Conservation (phyloP, 768 basidiomycete species). For the Leccinum pellstonianum region DNA sequence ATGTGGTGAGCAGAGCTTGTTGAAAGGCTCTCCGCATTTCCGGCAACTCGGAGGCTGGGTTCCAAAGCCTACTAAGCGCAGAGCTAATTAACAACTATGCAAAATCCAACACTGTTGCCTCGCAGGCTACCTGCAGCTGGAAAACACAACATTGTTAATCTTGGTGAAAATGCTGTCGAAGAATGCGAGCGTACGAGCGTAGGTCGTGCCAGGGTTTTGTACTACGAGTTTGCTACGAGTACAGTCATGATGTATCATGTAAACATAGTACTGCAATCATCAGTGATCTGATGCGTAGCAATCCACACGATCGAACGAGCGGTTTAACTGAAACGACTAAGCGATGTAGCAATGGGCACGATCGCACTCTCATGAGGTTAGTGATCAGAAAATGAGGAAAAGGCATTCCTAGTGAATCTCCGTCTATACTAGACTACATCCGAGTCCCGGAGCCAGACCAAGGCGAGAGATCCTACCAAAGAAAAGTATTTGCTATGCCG, state of each 20-base stretch:
- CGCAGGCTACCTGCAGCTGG: not conserved
- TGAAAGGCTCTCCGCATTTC: conserved; percentile 22
- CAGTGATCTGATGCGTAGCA: not conserved
- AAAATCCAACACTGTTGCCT: not conserved
- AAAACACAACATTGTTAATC: not conserved
- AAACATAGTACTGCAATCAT: not conserved
- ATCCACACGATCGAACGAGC: not conserved
- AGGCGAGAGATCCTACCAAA: not conserved
- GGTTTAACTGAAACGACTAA: not conserved
- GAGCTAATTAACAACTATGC: not conserved
- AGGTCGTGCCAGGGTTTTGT: not conserved
- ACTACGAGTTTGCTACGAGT: not conserved
- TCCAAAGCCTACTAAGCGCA: not conserved
- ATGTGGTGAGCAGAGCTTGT: conserved; percentile 4
- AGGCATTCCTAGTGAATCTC: conserved; percentile 19
- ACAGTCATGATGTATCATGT: not conserved
- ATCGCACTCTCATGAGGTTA: not conserved
- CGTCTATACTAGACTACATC: conserved; percentile 11
- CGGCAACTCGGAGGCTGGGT: not conserved
- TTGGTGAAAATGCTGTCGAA: not conserved
- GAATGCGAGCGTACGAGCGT: not conserved
- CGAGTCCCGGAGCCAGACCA: not conserved
- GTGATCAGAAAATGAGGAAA: conserved; percentile 1
- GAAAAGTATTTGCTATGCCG: not conserved
- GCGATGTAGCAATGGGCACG: not conserved